Conservation (phyloP, 2,329 filamentous ascomycete genomes). For the Botrytis medusae region DNA sequence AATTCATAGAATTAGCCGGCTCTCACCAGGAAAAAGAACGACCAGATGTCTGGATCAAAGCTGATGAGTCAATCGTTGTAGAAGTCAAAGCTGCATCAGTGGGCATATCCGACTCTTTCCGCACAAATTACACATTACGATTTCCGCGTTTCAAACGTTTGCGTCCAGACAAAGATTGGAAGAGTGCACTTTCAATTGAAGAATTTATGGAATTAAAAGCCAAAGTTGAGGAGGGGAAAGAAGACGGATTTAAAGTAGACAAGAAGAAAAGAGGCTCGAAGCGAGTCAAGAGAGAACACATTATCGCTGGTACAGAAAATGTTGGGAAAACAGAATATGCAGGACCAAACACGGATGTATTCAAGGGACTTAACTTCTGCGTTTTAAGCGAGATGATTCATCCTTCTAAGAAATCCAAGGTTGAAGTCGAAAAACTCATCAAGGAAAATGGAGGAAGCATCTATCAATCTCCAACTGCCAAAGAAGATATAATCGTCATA, state of each 20-base stretch:
- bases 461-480: conserved; percentile 68
- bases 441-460: conserved; percentile 81
- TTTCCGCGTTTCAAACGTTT: conserved; percentile 88
- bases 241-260: conserved; percentile 77
- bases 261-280: conserved; percentile 57
- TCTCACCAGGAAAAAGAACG: conserved; percentile 70
- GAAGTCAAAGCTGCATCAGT: conserved; percentile 86
- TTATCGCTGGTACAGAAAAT: conserved; percentile 69
- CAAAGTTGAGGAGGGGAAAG: conserved; percentile 68
- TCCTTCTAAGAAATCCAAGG: conserved; percentile 72
- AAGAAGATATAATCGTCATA: conserved; percentile 65
- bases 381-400: conserved; percentile 74
- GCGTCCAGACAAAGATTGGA: conserved; percentile 81
- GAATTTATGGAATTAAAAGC: conserved; percentile 73
- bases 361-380: conserved; percentile 76
- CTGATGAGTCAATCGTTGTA: conserved; percentile 81
- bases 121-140: conserved; percentile 72
- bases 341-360: conserved; percentile 62
- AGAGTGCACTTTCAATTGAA: conserved; percentile 71
- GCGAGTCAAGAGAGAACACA: conserved; percentile 65
- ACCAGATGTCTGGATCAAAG: conserved; percentile 92
- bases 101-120: conserved; percentile 73
- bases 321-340: conserved; percentile 52
- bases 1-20: conserved; percentile 80
- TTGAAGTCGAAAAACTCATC: conserved; percentile 75